A percentile compares a stretch with the other conserved stretches of the same genome.
Conservation (phyloP, 2,329 filamentous ascomycete genomes). For the Pseudogymnoascus sp. region DNA sequence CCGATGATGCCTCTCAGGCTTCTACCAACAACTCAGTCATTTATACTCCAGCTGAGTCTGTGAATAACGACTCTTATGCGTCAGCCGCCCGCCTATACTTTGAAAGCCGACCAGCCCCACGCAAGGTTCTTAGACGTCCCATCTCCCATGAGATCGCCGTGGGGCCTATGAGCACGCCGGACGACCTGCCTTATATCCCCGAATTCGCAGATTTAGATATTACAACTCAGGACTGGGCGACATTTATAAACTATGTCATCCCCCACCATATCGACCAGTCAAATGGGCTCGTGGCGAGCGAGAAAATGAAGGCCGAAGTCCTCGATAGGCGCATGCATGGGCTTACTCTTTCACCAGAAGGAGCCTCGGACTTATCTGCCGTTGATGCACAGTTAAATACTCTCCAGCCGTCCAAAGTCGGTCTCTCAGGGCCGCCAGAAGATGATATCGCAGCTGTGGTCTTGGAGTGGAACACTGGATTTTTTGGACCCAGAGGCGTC, state of each 20-base stretch:
- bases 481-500: slow-evolving; percentile 45
- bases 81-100: slow-evolving; percentile 36
- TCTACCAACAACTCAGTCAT: slow-evolving; percentile 19
- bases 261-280: slow-evolving; percentile 38
- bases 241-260: slow-evolving; percentile 49
- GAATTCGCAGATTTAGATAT: slow-evolving; percentile 32
- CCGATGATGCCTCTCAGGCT: slow-evolving; percentile 32
- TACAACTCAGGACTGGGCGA: slow-evolving; percentile 47
- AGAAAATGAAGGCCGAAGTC: slow-evolving; percentile 41
- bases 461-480: slow-evolving; percentile 49
- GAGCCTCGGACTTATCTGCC: slow-evolving; percentile 25
- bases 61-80: slow-evolving; percentile 12
- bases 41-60: slow-evolving; percentile 20
- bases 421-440: not conserved
- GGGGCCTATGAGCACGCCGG: slow-evolving; percentile 30
- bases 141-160: slow-evolving; percentile 33
- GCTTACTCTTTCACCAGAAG: slow-evolving; percentile 18
- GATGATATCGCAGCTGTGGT: slow-evolving; percentile 34
- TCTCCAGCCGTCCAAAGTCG: slow-evolving; percentile 23
- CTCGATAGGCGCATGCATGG: slow-evolving; percentile 23
- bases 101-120: slow-evolving; percentile 31
- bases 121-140: slow-evolving; percentile 9
- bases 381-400: slow-evolving; percentile 37
- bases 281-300: slow-evolving; percentile 42
- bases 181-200: slow-evolving; percentile 36